Evolutionary conservation across 257 asterid species (phyloP).

Genomic region (Mitragyna speciosa): DNA sequence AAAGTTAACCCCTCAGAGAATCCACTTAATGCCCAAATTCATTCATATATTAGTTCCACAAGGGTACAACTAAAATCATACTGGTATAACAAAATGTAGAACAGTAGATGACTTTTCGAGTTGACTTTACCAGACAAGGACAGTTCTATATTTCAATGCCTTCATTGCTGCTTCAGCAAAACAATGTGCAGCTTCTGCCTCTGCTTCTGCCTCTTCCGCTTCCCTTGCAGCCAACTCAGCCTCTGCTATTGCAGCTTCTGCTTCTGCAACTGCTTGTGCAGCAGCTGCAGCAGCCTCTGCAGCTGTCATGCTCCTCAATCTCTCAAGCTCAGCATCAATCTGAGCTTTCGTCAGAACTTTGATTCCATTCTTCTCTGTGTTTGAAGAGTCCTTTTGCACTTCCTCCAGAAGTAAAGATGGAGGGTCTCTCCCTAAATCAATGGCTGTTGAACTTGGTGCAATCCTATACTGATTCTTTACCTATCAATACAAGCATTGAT

Average conservation of each 20-base stretch:
- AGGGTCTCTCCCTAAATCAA: constrained; percentile 33
- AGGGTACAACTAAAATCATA: background rate
- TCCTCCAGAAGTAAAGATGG: constrained; percentile 34
- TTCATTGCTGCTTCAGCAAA: constrained; percentile 76
- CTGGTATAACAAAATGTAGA: background rate
- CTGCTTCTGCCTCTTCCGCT: constrained; percentile 94
- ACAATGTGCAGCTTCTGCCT: constrained; percentile 84
- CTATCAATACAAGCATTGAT: constrained; percentile 40
- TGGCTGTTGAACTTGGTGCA: constrained; percentile 56
- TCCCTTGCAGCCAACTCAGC: constrained; percentile 85
- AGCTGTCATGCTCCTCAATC: constrained; percentile 70
- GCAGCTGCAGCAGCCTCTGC: constrained; percentile 79
- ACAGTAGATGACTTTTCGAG: constrained; percentile 8
- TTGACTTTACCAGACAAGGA: constrained; percentile 60
- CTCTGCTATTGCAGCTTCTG: constrained; percentile 84
- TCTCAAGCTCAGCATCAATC: constrained; percentile 76
- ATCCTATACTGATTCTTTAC: constrained; percentile 82
- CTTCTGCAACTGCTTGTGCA: constrained; percentile 85
- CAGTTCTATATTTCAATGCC: constrained; percentile 51
- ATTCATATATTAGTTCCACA: background rate
- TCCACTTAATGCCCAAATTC: background rate
- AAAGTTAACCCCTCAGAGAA: background rate
- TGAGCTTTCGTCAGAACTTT: constrained; percentile 54
- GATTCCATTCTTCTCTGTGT: constrained; percentile 33
- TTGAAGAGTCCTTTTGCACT: constrained; percentile 33